Evolutionary conservation across 768 basidiomycete genomes (phyloP), one percentile per base, ranked within the genome.

Genomic region (Filobasidium floriforme): DNA sequence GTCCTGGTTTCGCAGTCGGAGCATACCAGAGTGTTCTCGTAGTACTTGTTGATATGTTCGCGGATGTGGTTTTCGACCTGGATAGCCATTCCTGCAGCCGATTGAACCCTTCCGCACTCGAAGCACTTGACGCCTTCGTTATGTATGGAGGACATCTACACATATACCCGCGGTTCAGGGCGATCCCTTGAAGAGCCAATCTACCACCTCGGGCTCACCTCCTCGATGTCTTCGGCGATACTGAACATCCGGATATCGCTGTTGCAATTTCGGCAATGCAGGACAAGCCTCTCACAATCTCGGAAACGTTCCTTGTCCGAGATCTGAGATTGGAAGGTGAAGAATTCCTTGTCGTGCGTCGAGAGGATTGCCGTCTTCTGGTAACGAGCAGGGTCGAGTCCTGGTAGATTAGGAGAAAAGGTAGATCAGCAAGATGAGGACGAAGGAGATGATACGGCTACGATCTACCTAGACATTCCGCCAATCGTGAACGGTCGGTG

Each of bases 41-140:
- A 98, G 78, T 93, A 97, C 71, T 82, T 84, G 9, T 82, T 80
- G 59, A 99, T 88, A 68, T 84, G 85, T 1, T 83, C 79, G 0
- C 93, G 86, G 60, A 97, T 88, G 71, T 93, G 90, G 1, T 84
- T 80, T 74, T 98, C 93, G 15, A 98, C 84, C 76, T 98, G 96
- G 24, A 86, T 81, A 67, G 87, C 85, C 57, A 98, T 75, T 68
- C 89, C 89, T 0, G 85, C 84, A 0, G 77, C 66, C 28, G 81
- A 81, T 19, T 93, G 74, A 0, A 76, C 68, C 1, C 80, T 76
- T 40, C 82, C 77, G 76, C 94, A 98, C 0, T 81, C 81, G 22
- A 22, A 22, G 75, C 96, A 99, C 0, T 80, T 77, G 0, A 87
- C 81, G 0, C 96, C 94, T 10, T 82, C 80, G 0, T 84, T 74